Conservation (phyloP, 768 basidiomycete genomes). For the Thelephora ganbajun region DNA sequence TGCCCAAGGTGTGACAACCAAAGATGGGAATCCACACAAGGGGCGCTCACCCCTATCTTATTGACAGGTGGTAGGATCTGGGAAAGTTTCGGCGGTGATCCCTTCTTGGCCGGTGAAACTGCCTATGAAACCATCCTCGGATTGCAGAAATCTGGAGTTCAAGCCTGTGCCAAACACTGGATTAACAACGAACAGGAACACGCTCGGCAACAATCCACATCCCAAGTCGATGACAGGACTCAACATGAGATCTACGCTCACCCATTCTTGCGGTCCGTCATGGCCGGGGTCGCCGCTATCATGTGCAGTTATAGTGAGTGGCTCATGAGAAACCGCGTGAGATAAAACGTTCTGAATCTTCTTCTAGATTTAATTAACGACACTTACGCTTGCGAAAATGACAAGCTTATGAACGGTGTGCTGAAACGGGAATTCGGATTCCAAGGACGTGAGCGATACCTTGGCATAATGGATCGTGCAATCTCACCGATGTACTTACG, state of each 20-base stretch:
- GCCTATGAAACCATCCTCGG: slow-evolving; percentile 76
- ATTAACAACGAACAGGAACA: slow-evolving; percentile 70
- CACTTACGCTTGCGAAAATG: slow-evolving; percentile 65
- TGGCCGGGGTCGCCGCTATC: slow-evolving; percentile 58
- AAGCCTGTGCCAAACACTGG: slow-evolving; percentile 78
- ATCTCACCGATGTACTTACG: neutral
- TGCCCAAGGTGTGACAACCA: neutral
- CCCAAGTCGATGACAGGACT: slow-evolving; percentile 70
- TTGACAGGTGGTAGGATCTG: slow-evolving; percentile 71
- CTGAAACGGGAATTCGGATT: slow-evolving; percentile 66
- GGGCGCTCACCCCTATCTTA: neutral
- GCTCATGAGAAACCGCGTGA: neutral
- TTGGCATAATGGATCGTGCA: neutral
- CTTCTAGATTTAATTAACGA: slow-evolving; percentile 46
- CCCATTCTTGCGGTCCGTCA: slow-evolving; percentile 55
- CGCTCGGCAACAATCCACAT: slow-evolving; percentile 36
- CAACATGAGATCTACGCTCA: slow-evolving; percentile 64
- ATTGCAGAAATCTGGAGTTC: slow-evolving; percentile 65
- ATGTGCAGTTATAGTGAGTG: slow-evolving; percentile 68
- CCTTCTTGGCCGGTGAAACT: slow-evolving; percentile 68
- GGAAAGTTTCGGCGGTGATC: slow-evolving; percentile 94
- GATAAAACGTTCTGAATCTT: neutral
- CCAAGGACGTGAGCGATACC: slow-evolving; percentile 33
- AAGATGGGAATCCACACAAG: neutral
- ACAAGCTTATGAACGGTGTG: slow-evolving; percentile 57